Evolutionary conservation across 1,284 basidiomycete species (phyloP).

Genomic region (Microbotryum violaceum): DNA sequence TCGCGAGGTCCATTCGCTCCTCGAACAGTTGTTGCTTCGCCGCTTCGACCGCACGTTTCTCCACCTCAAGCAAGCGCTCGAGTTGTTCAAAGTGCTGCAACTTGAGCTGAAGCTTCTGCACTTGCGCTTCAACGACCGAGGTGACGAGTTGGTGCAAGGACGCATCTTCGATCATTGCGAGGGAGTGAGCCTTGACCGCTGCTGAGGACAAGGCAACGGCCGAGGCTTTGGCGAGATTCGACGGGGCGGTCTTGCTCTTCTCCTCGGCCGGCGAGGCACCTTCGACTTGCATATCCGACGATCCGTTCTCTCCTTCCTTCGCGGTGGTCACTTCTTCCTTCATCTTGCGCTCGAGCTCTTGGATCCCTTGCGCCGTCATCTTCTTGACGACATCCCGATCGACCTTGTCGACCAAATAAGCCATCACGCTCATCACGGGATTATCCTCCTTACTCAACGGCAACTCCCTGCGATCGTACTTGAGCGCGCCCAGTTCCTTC

Average conservation of each 20-base stretch:
- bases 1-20: conserved; percentile 29
- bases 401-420: conserved; percentile 82
- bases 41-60: conserved; percentile 62
- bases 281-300: conserved; percentile 10
- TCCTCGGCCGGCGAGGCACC: background rate
- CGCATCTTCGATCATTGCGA: conserved; percentile 77
- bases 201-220: conserved; percentile 79
- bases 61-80: conserved; percentile 79
- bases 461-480: conserved; percentile 58
- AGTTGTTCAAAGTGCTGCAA: conserved; percentile 84
- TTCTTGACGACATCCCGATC: conserved; percentile 85
- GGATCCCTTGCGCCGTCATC: conserved; percentile 83
- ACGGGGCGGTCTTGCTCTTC: conserved; percentile 53
- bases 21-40: conserved; percentile 33
- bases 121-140: conserved; percentile 78
- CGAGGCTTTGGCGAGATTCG: conserved; percentile 70
- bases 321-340: conserved; percentile 47
- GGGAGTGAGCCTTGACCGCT: conserved; percentile 70
- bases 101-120: conserved; percentile 89
- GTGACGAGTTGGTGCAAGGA: conserved; percentile 74
- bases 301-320: conserved; percentile 49
- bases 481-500: conserved; percentile 63
- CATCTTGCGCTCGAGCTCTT: conserved; percentile 54
- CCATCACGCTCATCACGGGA: conserved; percentile 96
- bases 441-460: conserved; percentile 95